Conservation (phyloP, 225 moss, liverwort and hornwort genomes). For the Asterella californica region DNA sequence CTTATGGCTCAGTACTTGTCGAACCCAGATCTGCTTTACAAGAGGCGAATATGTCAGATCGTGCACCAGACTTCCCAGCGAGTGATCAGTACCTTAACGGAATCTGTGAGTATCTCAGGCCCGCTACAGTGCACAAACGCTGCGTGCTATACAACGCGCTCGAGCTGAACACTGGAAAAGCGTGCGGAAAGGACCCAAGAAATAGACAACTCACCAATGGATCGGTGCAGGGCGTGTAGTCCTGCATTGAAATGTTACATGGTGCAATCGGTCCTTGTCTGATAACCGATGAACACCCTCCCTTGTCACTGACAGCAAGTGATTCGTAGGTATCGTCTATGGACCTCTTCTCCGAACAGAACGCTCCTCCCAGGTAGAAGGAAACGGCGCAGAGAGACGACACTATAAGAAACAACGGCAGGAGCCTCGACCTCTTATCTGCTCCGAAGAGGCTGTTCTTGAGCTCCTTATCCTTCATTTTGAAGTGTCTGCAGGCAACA, state of each 20-base stretch:
- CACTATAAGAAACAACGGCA: constrained; percentile 65
- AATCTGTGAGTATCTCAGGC: background rate
- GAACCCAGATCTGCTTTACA: background rate
- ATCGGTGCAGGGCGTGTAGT: constrained; percentile 82
- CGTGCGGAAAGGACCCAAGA: background rate
- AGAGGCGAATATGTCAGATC: background rate
- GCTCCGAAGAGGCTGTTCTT: constrained; percentile 57
- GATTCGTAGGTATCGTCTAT: constrained; percentile 43
- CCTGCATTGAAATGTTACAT: constrained; percentile 73
- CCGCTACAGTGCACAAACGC: background rate
- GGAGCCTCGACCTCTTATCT: constrained; percentile 64
- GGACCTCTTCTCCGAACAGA: constrained; percentile 53
- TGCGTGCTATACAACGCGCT: background rate
- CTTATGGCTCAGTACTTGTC: background rate
- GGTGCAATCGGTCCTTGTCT: constrained; percentile 57
- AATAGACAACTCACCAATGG: constrained; percentile 52
- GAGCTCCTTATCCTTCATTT: constrained; percentile 69
- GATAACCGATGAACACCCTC: constrained; percentile 43
- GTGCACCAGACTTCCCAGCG: background rate
- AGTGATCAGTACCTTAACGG: background rate
- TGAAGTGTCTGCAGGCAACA: constrained; percentile 25
- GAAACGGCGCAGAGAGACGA: constrained; percentile 70
- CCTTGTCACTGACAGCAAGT: constrained; percentile 42
- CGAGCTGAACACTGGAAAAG: background rate
- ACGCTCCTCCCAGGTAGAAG: constrained; percentile 75